Evolutionary conservation across 768 basidiomycete species (phyloP).

Genomic region (Rhodotorula paludigena): DNA sequence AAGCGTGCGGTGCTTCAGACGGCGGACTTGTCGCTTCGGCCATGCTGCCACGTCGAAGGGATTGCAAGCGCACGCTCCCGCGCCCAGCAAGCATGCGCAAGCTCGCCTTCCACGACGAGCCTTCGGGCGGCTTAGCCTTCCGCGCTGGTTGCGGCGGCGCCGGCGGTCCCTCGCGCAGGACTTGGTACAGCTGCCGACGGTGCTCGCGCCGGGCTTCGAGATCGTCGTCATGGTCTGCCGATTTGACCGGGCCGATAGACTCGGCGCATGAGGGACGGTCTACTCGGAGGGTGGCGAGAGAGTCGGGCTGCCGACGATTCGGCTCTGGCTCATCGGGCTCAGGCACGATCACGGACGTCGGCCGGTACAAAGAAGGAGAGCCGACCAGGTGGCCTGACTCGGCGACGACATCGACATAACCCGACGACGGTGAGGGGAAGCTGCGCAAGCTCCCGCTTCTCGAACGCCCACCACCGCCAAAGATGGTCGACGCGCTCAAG

Average conservation of each 20-base stretch:
- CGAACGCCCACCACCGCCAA: not conserved
- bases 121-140: not conserved
- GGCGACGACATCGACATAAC: not conserved
- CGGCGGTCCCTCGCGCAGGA: not conserved
- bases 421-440: not conserved
- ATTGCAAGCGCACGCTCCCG: too few relatives aligned
- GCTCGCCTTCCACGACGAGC: not conserved
- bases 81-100: not conserved
- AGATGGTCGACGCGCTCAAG: not conserved
- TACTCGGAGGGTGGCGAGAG: not conserved
- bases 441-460: not conserved
- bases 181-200: not conserved
- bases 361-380: not conserved
- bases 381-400: not conserved
- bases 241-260: not conserved
- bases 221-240: too few relatives aligned
- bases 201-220: not conserved
- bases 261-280: not conserved
- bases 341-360: not conserved
- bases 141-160: too few relatives aligned
- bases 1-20: too few relatives aligned
- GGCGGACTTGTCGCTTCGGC: too few relatives aligned
- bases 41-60: not conserved
- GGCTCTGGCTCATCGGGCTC: not conserved
- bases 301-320: too few relatives aligned